Base-by-base conservation (phyloP, 345 rosid genomes). In the Gossypium longicalyx region DNA sequence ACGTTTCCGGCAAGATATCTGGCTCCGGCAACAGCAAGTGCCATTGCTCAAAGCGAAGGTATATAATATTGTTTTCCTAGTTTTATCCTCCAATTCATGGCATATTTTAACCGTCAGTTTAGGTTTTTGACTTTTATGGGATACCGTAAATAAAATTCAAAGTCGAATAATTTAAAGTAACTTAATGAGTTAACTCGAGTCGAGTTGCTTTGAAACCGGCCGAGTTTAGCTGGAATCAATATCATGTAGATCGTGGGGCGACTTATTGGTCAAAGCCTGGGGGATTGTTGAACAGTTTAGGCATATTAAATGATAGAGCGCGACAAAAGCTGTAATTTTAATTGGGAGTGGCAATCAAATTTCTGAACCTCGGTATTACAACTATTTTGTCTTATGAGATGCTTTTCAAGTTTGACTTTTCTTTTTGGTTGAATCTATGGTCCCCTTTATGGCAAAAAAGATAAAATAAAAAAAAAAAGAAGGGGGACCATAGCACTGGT, bases 31-130 rank as follows among this genome's bases (percentile, higher is more conserved):
- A 58, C 84, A 88, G 88, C 77, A 92, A 86, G 83, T 94, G 98
- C 78, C 98, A 89, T 78, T 94, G 98, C 86, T 85, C 95, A 11
- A 93, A 89, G 72, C 88, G 85, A 82, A 91, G 97, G 98, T 94
- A 87, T 10, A 47, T n/a, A 41, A 2, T 3, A n/a, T 1, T 4
- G 3, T 27, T 41, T n/a, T 41, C 5, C 45, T 59, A 16, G 38
- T 72, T 64, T 59, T 75, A 2, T 47, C 13, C 13, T 15, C 57
- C 80, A 77, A 73, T 73, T 48, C 17, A 1, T 67, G 12, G 51
- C 16, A 12, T 47, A 47, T 51, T 83, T 74, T 80, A 73, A 77
- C 52, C 2, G 9, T 48, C 29, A 25, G 25, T 7, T 23, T 61
- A 2, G n/a, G 25, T 49, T 76, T 13, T 64, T 0, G 49, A n/a